These are phyloP conservation scores for Penicillium occitanis DNA, from an alignment of 2,329 filamentous ascomycete genomes.

Conservation along the genomic window DNA sequence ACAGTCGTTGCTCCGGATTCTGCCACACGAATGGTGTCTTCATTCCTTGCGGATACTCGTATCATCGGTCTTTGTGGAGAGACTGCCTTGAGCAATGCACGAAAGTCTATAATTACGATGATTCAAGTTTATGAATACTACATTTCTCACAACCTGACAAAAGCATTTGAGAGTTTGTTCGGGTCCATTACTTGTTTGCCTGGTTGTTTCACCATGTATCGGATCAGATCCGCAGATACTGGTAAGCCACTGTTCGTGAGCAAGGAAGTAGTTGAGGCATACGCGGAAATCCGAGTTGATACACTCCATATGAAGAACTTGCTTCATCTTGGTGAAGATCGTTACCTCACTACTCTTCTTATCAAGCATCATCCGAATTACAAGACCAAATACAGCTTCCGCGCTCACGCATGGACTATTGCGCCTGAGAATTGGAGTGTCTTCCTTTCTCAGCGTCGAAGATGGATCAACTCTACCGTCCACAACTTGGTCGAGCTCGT, in stretches of 20 bases:
- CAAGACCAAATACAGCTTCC: slow-evolving; percentile 97
- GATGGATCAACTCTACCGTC: slow-evolving; percentile 99
- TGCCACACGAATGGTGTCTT: slow-evolving; percentile 84
- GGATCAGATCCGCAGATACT: slow-evolving; percentile 88
- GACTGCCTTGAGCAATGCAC: slow-evolving; percentile 88
- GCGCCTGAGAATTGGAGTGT: slow-evolving; percentile 91
- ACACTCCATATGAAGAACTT: slow-evolving; percentile 99
- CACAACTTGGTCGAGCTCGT: slow-evolving; percentile 97
- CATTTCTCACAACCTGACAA: slow-evolving; percentile 95
- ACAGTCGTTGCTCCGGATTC: slow-evolving; percentile 89
- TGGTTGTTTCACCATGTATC: slow-evolving; percentile 99
- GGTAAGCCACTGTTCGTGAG: slow-evolving; percentile 97
- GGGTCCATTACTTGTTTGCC: slow-evolving; percentile 96
- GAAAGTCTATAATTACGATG: slow-evolving; percentile 93
- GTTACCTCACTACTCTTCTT: slow-evolving; percentile 90
- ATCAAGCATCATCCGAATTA: slow-evolving; percentile 90
- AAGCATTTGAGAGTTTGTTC: slow-evolving; percentile 96
- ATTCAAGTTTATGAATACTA: slow-evolving; percentile 99
- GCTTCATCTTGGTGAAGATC: slow-evolving; percentile 93
- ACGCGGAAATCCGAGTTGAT: slow-evolving; percentile 91
- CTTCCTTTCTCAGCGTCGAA: slow-evolving; percentile 95
- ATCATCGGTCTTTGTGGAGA: slow-evolving; percentile 95
- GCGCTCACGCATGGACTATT: slow-evolving; percentile 93
- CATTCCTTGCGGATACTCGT: slow-evolving; percentile 87
- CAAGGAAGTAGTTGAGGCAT: slow-evolving; percentile 82